These are phyloP conservation scores for Tolypocladium pustulatum DNA, from an alignment of 2,329 filamentous ascomycete species.

Conservation along the genomic window DNA sequence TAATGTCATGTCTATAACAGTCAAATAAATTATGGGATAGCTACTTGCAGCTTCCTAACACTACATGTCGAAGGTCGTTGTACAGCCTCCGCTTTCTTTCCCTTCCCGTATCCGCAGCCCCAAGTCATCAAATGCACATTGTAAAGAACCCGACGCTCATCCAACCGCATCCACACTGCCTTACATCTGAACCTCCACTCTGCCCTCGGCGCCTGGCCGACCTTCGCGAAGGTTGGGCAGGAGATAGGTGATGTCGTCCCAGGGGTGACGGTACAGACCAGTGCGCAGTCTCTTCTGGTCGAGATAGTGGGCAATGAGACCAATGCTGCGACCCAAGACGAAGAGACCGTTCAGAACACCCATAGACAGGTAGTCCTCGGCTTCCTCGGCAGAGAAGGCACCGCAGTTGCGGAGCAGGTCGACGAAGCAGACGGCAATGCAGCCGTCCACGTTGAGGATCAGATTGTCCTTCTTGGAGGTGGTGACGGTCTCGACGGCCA, in stretches of 20 bases:
- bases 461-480: conserved; percentile 99
- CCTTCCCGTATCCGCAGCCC: conserved; percentile 15
- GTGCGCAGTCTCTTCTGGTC: conserved; percentile 99
- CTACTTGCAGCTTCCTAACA: conserved; percentile 21
- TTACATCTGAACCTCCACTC: conserved; percentile 80
- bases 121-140: conserved; percentile 22
- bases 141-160: conserved; percentile 16
- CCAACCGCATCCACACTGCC: conserved; percentile 10
- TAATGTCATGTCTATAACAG: conserved; percentile 19
- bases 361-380: conserved; percentile 98
- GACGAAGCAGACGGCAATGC: conserved; percentile 97
- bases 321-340: conserved; percentile 91
- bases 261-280: conserved; percentile 97
- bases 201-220: conserved; percentile 65
- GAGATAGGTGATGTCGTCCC: conserved; percentile 96
- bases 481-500: conserved; percentile 95
- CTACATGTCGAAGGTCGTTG: conserved; percentile 24
- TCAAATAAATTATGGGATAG: conserved; percentile 21
- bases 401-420: conserved; percentile 96
- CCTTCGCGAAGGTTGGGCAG: conserved; percentile 68
- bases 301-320: conserved; percentile 98
- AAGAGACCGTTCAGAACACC: conserved; percentile 99
- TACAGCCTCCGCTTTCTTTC: conserved; percentile 21
- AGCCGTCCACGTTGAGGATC: conserved; percentile 97
- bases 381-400: conserved; percentile 91